These are phyloP conservation scores for Camellia lanceoleosa DNA, from an alignment of 148 eudicot species.

Conservation along the genomic window DNA sequence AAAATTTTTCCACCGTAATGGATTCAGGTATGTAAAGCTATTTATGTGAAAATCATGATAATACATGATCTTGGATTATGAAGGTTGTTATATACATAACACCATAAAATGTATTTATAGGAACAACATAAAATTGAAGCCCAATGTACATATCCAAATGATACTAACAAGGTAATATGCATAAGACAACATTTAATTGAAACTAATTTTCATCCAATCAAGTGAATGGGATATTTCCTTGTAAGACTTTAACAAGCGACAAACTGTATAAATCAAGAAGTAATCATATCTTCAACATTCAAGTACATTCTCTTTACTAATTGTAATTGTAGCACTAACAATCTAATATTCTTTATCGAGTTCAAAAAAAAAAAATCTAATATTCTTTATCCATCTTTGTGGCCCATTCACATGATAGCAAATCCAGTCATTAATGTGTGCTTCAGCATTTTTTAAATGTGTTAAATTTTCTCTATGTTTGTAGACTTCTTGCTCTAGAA, in stretches of 20 bases:
- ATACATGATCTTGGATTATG: no score
- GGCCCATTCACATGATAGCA: not conserved
- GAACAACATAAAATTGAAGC: no score
- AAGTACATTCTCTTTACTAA: not conserved
- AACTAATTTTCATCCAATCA: not conserved
- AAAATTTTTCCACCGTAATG: no score
- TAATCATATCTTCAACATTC: not conserved
- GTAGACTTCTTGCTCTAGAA: not conserved
- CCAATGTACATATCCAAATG: not conserved
- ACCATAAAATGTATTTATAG: no score
- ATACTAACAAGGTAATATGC: not conserved
- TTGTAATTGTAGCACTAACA: no score
- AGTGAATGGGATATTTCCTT: not conserved
- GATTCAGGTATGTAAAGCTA: no score
- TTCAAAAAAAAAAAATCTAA: no score
- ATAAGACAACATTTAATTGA: not conserved
- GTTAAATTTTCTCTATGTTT: not conserved
- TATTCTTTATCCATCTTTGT: not conserved
- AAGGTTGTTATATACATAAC: no score
- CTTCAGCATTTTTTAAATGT: not conserved
- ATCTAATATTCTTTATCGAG: not conserved
- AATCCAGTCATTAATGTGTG: not conserved
- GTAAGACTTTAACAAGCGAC: not conserved
- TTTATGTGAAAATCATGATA: no score
- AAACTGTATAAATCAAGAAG: not conserved